These are phyloP conservation scores for Penicillium sp. DNA, from an alignment of 2,329 filamentous ascomycete genomes.

Conservation along the genomic window DNA sequence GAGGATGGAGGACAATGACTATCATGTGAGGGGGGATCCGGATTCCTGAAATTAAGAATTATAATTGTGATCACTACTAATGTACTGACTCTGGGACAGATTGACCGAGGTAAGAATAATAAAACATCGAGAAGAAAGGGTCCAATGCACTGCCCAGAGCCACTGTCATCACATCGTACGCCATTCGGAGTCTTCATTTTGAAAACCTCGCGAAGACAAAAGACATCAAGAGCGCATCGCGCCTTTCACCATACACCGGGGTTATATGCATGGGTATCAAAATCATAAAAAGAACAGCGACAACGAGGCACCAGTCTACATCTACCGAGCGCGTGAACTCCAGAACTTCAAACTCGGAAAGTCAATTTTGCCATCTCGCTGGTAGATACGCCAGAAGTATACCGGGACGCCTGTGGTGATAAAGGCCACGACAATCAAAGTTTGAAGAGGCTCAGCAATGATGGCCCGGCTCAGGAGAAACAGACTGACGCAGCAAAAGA, in stretches of 20 bases:
- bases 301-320: constrained; percentile 1
- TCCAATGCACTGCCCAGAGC: constrained; percentile 10
- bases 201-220: constrained; percentile 3
- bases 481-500: constrained; percentile 95
- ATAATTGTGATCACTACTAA: too few species aligned
- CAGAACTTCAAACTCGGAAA: constrained; percentile 46
- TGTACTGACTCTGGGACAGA: too few species aligned
- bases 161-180: constrained; percentile 22
- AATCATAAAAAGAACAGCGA: constrained; percentile 18
- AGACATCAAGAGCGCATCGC: background rate
- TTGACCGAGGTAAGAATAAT: too few species aligned
- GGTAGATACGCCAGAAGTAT: constrained; percentile 80
- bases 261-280: constrained; percentile 30
- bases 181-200: constrained; percentile 11
- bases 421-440: constrained; percentile 79
- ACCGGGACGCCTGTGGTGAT: constrained; percentile 79
- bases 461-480: constrained; percentile 86
- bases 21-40: too few species aligned
- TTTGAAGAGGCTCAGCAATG: constrained; percentile 88
- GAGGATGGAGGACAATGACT: too few species aligned
- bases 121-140: constrained; percentile 12
- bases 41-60: too few species aligned
- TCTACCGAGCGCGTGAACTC: constrained; percentile 27
- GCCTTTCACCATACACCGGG: constrained; percentile 13
- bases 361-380: constrained; percentile 52